A percentile compares a stretch with the other conserved stretches of the same genome.
These are phyloP conservation scores for Camellia granthamiana DNA, from an alignment of 148 eudicot genomes.

Conservation along the genomic window DNA sequence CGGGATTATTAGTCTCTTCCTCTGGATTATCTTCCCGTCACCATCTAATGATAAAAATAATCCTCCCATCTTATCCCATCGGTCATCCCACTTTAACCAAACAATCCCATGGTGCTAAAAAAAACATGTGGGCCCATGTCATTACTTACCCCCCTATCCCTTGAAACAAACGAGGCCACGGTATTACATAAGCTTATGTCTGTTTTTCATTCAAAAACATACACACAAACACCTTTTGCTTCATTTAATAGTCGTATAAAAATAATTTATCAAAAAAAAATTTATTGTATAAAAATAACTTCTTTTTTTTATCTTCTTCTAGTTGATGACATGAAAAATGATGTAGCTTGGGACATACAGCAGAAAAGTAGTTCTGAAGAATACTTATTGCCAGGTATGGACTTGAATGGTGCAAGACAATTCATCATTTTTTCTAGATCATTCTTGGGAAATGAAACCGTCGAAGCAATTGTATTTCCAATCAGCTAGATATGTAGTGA, in stretches of 20 bases:
- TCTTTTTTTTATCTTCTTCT: slow-evolving; percentile 13
- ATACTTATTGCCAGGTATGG: slow-evolving; percentile 32
- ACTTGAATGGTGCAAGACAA: not conserved
- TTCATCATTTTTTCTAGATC: not conserved
- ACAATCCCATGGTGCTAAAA: too few species aligned
- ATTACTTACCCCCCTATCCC: too few species aligned
- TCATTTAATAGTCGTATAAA: slow-evolving; percentile 2
- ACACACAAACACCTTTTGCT: not conserved
- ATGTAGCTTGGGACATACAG: slow-evolving; percentile 28
- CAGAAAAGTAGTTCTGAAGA: slow-evolving; percentile 29
- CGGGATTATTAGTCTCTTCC: too few species aligned
- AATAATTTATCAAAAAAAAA: too few species aligned
- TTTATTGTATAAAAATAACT: too few species aligned
- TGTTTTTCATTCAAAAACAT: not conserved
- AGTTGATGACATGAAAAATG: slow-evolving; percentile 24
- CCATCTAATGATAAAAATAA: too few species aligned
- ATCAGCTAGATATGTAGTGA: not conserved
- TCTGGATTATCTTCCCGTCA: too few species aligned
- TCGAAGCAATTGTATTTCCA: not conserved
- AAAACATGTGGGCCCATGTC: too few species aligned
- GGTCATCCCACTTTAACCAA: too few species aligned
- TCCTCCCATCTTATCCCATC: too few species aligned
- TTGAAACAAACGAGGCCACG: too few species aligned
- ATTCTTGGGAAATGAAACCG: not conserved
- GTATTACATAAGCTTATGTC: not conserved